phyloP scores from a whole-genome alignment of 768 basidiomycete genomes.

The Scleroderma citrinum region DNA sequence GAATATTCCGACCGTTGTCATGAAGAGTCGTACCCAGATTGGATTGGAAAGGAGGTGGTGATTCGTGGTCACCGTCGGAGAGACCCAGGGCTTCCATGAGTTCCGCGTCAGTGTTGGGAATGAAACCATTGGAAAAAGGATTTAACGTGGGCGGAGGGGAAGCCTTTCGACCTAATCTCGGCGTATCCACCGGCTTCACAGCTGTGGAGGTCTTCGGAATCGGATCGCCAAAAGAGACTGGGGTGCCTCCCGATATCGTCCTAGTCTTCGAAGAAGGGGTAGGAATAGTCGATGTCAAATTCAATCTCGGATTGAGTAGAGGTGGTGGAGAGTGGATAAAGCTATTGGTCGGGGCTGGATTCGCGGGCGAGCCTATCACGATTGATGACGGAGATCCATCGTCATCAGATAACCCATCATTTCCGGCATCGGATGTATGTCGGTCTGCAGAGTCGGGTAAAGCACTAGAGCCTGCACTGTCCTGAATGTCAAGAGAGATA shows the following conservation, averaged over 20 bases:
- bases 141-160: not conserved
- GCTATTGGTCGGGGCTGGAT: constrained; percentile 1
- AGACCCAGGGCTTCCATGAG: constrained; percentile 5
- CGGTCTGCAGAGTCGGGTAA: not conserved
- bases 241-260: not conserved
- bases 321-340: not conserved
- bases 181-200: not conserved
- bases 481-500: not conserved
- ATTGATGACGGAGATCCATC: constrained; percentile 17
- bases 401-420: constrained; percentile 9
- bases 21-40: not conserved
- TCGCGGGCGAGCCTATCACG: constrained; percentile 14
- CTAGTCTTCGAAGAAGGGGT: constrained; percentile 11
- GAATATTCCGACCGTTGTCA: not conserved
- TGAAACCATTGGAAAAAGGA: not conserved
- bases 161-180: not conserved
- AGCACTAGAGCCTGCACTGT: constrained; percentile 1
- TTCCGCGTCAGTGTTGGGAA: not conserved
- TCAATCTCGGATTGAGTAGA: constrained; percentile 5
- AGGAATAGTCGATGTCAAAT: constrained; percentile 3
- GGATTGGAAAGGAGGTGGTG: not conserved
- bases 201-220: constrained; percentile 1
- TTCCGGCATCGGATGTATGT: constrained; percentile 4
- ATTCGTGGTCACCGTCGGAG: constrained; percentile 1
- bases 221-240: constrained; percentile 1